Base-by-base conservation (phyloP, 2,329 filamentous ascomycete genomes). In the Pestalotiopsis sp. region DNA sequence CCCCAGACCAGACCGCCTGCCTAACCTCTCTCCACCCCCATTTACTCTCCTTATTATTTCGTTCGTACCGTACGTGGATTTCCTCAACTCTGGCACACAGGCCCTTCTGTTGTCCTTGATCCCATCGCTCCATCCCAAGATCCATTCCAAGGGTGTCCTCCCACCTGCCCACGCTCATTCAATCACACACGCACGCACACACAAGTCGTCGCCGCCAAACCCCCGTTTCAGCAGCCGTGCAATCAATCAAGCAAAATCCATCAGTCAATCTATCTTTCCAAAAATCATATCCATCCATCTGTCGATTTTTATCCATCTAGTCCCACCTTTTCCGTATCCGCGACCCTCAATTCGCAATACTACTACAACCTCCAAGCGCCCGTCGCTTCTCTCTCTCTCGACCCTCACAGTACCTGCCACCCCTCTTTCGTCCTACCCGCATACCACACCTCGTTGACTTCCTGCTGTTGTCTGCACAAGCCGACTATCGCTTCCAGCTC, bases 251-350 rank as follows among this genome's bases (percentile, higher is more conserved):
- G 45, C 45, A 52, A 52, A 36, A 52, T 52, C 20, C 62, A 27
- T 36, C 38, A 65, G n/a, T 65, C 62, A 49, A 65, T 49, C 20
- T n/a, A 39, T 49, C n/a, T 49, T 27, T n/a, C 41, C 14, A 36
- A n/a, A 23, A 36, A 7, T 17, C 31, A 36, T 39, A 66, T 38
- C 60, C 31, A 63, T 38, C 60, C 25, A 57, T 65, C 63, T 56
- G 52, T 56, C 63, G 25, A 49, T 66, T 66, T 58, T 66, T 66
- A 66, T 57, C 63, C 63, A 66, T 66, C 45, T 45, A 45, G 57
- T 45, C 63, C 63, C 57, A 45, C 63, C 57, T 57, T 56, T 45
- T 39, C 25, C 57, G n/a, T 64, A 49, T 36, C 57, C 57, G 23
- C 36, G 45, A 56, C 45, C 41, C 49, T 49, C 63, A 58, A 56